Evolutionary conservation across 192 early-diverging fungal genomes (phyloP).

Genomic region (Dissophora globulifera): DNA sequence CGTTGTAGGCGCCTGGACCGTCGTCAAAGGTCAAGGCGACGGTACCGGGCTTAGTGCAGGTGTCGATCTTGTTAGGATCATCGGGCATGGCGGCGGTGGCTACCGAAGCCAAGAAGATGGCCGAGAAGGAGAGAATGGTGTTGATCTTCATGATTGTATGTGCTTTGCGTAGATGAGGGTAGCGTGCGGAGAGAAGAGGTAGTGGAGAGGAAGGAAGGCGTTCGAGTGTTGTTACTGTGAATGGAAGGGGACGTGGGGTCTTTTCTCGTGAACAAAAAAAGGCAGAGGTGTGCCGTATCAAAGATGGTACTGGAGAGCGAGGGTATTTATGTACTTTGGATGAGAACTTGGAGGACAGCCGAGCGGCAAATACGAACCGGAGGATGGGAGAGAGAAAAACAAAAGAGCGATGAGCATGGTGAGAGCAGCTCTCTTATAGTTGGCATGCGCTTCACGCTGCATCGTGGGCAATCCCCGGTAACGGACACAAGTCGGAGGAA

Average conservation of each 20-base stretch:
- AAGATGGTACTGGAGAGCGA: too few species aligned
- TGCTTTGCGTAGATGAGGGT: neutral
- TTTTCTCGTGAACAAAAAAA: slow-evolving; percentile 17
- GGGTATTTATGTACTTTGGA: slow-evolving; percentile 23
- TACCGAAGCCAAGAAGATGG: slow-evolving; percentile 33
- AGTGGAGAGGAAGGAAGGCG: neutral
- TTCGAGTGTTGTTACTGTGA: neutral
- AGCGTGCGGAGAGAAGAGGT: neutral
- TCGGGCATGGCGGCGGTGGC: slow-evolving; percentile 30
- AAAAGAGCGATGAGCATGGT: neutral
- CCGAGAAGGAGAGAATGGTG: slow-evolving; percentile 31
- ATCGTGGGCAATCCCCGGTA: neutral
- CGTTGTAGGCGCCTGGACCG: slow-evolving; percentile 60
- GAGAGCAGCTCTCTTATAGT: slow-evolving; percentile 22
- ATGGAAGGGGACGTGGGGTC: slow-evolving; percentile 41
- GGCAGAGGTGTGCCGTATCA: slow-evolving; percentile 10
- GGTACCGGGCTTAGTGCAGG: slow-evolving; percentile 33
- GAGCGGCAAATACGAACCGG: too few species aligned
- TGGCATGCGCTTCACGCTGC: neutral
- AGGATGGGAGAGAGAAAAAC: slow-evolving; percentile 5
- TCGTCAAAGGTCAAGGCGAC: slow-evolving; percentile 67
- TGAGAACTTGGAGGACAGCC: too few species aligned
- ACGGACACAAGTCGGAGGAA: neutral
- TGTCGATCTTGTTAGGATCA: slow-evolving; percentile 40
- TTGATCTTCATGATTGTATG: slow-evolving; percentile 46